Evolutionary conservation across 2,329 filamentous ascomycete genomes (phyloP).

Genomic region (Trichoderma breve): DNA sequence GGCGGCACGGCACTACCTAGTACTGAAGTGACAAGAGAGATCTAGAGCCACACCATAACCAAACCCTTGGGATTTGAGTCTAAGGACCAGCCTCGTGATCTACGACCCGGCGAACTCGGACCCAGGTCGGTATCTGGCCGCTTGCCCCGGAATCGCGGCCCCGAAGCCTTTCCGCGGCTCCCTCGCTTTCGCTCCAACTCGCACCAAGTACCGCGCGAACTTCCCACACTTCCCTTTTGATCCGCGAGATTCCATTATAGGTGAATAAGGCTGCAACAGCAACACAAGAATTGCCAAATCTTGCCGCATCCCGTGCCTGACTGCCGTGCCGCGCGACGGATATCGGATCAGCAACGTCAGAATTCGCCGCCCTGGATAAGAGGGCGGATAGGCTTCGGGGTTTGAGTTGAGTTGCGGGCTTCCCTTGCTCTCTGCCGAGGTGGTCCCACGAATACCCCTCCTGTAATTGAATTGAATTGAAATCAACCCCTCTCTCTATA

Average conservation of each 20-base stretch:
- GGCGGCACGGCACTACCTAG: background rate
- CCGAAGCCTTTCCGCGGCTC: background rate
- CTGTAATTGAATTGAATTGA: background rate
- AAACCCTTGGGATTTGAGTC: background rate
- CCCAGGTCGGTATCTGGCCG: conserved; percentile 5
- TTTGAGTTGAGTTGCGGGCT: background rate
- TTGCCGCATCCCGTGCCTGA: background rate
- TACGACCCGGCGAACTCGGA: conserved; percentile 10
- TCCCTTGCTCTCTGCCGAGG: background rate
- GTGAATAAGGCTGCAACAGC: background rate
- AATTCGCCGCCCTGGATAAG: background rate
- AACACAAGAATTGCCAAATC: background rate
- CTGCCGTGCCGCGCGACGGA: background rate
- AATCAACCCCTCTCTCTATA: background rate
- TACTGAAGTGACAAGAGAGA: background rate
- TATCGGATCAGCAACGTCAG: background rate
- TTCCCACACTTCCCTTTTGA: background rate
- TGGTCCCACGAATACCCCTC: background rate
- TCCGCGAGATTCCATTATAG: background rate
- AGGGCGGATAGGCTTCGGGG: background rate
- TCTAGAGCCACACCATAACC: conserved; percentile 15
- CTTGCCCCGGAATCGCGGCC: conserved; percentile 6
- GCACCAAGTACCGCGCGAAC: background rate
- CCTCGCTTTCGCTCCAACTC: background rate
- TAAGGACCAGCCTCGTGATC: conserved; percentile 4